These are phyloP conservation scores for Plasmodium reichenowi DNA, from an alignment of 169 alveolate genomes.

Conservation along the genomic window DNA sequence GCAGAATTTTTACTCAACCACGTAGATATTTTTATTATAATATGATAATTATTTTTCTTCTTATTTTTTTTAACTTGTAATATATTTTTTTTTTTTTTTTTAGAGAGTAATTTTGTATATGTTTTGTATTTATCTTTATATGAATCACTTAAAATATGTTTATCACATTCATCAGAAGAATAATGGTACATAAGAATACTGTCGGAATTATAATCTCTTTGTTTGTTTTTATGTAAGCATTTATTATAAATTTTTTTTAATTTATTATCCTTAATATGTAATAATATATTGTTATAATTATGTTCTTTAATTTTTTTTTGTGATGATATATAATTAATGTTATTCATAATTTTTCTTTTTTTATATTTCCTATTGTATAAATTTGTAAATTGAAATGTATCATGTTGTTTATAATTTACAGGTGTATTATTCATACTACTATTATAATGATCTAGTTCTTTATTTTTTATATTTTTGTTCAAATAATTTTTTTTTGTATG, in stretches of 20 bases:
- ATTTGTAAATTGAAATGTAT: too few species aligned
- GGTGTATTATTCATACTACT: too few species aligned
- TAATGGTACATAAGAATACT: background rate
- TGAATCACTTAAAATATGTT: background rate
- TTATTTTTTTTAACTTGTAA: background rate
- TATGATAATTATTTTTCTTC: constrained; percentile 19
- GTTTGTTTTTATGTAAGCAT: background rate
- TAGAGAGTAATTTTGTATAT: background rate
- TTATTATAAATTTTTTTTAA: background rate
- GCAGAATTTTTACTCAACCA: constrained; percentile 70
- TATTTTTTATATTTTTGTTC: background rate
- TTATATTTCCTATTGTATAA: background rate
- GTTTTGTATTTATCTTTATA: background rate
- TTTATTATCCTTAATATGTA: background rate
- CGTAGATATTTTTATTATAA: constrained; percentile 60
- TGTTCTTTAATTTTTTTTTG: background rate
- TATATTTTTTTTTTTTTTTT: background rate
- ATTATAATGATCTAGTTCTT: background rate
- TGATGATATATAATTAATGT: background rate
- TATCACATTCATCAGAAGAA: background rate
- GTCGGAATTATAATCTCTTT: constrained; percentile 2
- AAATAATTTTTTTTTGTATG: background rate
- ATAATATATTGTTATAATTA: background rate
- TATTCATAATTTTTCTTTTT: background rate
- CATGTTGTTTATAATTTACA: too few species aligned